These are phyloP conservation scores for Tillandsia fasciculata DNA, from an alignment of 176 grass and related monocot species.

Conservation along the genomic window DNA sequence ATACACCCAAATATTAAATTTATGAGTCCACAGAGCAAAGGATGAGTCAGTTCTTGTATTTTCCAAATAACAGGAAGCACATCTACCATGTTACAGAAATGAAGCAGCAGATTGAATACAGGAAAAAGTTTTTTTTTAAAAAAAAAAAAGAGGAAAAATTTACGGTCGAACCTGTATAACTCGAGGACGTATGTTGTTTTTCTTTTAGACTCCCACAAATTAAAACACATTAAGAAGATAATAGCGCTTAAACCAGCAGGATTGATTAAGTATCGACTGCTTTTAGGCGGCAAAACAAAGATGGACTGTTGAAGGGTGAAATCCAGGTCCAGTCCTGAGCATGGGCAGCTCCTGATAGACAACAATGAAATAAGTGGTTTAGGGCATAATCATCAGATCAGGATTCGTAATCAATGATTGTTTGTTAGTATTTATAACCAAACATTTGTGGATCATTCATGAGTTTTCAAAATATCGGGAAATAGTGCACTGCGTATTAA, in stretches of 20 bases:
- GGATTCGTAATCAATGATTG: no score
- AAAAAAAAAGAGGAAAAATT: neutral
- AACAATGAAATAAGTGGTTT: neutral
- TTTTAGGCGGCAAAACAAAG: neutral
- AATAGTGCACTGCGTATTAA: no score
- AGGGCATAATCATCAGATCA: neutral
- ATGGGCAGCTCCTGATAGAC: neutral
- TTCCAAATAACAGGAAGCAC: neutral
- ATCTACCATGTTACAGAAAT: neutral
- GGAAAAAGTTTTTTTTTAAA: no score
- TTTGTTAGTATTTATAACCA: neutral
- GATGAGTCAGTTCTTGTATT: neutral
- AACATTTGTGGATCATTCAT: neutral
- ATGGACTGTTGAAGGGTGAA: neutral
- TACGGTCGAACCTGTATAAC: neutral
- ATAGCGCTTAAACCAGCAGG: neutral
- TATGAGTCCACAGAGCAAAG: neutral
- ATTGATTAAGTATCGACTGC: neutral
- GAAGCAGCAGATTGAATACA: neutral
- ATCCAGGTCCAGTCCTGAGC: neutral
- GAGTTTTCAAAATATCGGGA: no score
- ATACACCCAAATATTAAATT: constrained; percentile 4
- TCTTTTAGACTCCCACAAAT: neutral
- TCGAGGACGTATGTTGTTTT: neutral
- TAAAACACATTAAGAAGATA: neutral